phyloP scores from a whole-genome alignment of 2,329 filamentous ascomycete genomes.

The Pseudogymnoascus sp. region DNA sequence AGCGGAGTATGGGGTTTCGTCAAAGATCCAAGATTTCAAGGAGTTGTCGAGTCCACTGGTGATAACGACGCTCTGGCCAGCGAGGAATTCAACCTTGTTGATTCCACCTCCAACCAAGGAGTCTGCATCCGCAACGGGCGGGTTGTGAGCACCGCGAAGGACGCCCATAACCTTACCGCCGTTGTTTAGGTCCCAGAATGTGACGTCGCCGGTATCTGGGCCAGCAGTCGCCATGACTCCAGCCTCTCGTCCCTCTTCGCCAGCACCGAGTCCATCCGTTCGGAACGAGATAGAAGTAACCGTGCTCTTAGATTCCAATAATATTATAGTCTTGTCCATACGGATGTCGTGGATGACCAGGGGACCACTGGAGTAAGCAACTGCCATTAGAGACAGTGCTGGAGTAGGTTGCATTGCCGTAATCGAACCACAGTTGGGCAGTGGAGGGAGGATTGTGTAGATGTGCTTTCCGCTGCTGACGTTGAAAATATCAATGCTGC shows the following conservation, averaged over 20 bases:
- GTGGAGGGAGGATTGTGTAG: conserved; percentile 77
- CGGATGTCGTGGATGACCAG: conserved; percentile 76
- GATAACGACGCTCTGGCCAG: conserved; percentile 80
- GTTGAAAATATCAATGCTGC: conserved; percentile 95
- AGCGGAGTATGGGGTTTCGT: conserved; percentile 81
- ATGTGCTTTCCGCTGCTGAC: conserved; percentile 84
- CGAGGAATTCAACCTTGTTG: conserved; percentile 80
- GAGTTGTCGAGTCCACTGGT: conserved; percentile 91
- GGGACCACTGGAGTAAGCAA: conserved; percentile 75
- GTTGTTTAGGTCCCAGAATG: conserved; percentile 90
- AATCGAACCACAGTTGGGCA: conserved; percentile 66
- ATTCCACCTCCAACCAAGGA: conserved; percentile 63
- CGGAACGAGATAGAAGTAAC: conserved; percentile 84
- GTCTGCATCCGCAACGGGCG: conserved; percentile 47
- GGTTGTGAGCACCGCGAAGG: conserved; percentile 79
- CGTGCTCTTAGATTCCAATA: conserved; percentile 56
- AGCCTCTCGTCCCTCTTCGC: conserved; percentile 72
- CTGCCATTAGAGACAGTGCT: conserved; percentile 75
- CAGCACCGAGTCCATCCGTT: conserved; percentile 80
- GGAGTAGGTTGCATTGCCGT: conserved; percentile 79
- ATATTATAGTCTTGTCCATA: conserved; percentile 64
- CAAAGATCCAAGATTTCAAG: conserved; percentile 93
- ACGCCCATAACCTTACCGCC: conserved; percentile 81
- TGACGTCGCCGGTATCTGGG: conserved; percentile 72
- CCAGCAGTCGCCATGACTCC: conserved; percentile 94